phyloP scores from a whole-genome alignment of 2,329 filamentous ascomycete species.

The Fusarium anguioides region DNA sequence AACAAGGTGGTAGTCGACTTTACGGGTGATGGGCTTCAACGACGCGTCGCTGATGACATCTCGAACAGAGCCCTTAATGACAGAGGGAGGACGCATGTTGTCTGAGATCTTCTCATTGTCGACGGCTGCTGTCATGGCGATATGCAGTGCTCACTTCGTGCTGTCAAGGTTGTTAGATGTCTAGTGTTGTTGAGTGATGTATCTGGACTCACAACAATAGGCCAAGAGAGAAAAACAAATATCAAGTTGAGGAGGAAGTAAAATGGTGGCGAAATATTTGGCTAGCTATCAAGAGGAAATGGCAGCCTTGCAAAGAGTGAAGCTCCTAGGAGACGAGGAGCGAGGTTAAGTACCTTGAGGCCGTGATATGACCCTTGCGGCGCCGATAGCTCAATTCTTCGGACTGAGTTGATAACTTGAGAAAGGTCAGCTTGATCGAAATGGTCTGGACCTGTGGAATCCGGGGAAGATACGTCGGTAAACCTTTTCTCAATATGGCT shows the following conservation, averaged over 20 bases:
- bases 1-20: constrained; percentile 19
- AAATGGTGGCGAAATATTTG: not conserved
- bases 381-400: not conserved
- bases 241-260: fast-evolving
- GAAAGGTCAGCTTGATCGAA: not conserved
- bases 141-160: too few species aligned
- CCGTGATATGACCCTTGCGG: not conserved
- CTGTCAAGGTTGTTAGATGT: not conserved
- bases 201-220: too few species aligned
- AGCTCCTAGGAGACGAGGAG: not conserved
- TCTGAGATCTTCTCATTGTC: constrained; percentile 2
- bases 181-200: too few species aligned
- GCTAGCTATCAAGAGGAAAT: not conserved
- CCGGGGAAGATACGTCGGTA: constrained; percentile 8
- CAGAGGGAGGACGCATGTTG: not conserved
- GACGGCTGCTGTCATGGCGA: not conserved
- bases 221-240: not conserved
- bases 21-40: not conserved
- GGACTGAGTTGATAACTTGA: not conserved
- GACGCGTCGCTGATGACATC: constrained; percentile 2
- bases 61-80: constrained; percentile 2
- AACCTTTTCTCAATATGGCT: constrained; percentile 1
- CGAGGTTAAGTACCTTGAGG: constrained; percentile 1
- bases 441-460: not conserved
- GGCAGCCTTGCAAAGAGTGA: not conserved